Percentiles rank a stretch among this genome's conserved stretches.
Evolutionary conservation across 1,284 basidiomycete species (phyloP).

Genomic region (Mycena sp.): DNA sequence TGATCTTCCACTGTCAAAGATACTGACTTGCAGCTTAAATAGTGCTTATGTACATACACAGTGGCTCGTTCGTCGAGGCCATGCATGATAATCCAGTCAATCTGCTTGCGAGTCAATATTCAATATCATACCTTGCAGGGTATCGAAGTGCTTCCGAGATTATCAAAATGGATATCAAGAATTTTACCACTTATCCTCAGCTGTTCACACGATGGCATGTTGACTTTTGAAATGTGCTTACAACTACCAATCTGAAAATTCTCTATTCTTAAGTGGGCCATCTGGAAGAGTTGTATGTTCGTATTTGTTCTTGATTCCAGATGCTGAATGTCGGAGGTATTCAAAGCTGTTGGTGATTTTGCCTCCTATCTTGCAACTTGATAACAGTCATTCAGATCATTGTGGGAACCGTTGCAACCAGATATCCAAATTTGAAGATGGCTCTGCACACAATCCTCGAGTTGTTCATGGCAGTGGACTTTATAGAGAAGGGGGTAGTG

Average conservation of each 20-base stretch:
- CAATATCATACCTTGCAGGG: slow-evolving; percentile 20
- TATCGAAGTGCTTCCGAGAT: slow-evolving; percentile 27
- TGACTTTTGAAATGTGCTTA: too few relatives aligned
- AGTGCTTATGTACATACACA: slow-evolving; percentile 28
- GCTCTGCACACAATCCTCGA: slow-evolving; percentile 26
- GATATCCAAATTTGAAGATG: slow-evolving; percentile 13
- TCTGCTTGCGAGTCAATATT: slow-evolving; percentile 20
- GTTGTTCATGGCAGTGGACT: slow-evolving; percentile 25
- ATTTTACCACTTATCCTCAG: slow-evolving; percentile 20
- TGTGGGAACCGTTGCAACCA: slow-evolving; percentile 21
- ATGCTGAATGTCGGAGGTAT: slow-evolving; percentile 5
- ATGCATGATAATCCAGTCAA: slow-evolving; percentile 15
- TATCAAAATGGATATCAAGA: slow-evolving; percentile 25
- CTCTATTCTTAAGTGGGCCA: slow-evolving; percentile 15
- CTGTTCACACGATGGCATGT: slow-evolving; percentile 26
- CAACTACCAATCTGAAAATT: background rate
- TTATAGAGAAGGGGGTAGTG: slow-evolving; percentile 26
- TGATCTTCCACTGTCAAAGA: background rate
- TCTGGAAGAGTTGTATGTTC: slow-evolving; percentile 30
- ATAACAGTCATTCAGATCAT: slow-evolving; percentile 17
- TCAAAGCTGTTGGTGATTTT: slow-evolving; percentile 17
- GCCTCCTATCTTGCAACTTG: background rate
- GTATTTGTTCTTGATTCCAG: too few relatives aligned
- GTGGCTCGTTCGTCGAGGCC: slow-evolving; percentile 22
- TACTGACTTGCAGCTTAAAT: background rate